Conservation (phyloP, 2,329 filamentous ascomycete species). For the Beauveria australis region DNA sequence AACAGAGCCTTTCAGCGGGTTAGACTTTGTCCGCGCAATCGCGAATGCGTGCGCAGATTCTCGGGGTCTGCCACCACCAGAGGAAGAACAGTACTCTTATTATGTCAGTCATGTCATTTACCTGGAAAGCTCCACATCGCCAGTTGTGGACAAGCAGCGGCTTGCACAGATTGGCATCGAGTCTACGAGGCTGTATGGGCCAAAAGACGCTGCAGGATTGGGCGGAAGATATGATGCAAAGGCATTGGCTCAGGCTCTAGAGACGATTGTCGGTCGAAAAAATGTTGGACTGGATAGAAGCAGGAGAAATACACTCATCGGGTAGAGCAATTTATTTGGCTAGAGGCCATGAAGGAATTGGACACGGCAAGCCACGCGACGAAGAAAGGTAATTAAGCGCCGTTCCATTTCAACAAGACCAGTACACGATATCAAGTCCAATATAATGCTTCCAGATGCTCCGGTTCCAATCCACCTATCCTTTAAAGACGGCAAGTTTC, state of each 20-base stretch:
- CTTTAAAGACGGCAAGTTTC: background rate
- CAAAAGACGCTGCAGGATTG: conserved; percentile 35
- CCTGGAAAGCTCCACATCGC: conserved; percentile 62
- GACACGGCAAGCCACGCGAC: background rate
- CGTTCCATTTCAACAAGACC: conserved; percentile 1
- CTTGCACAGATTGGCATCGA: conserved; percentile 65
- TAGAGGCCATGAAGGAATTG: too few relatives aligned
- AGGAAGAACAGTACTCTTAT: conserved; percentile 42
- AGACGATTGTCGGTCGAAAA: conserved; percentile 62
- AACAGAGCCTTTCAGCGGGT: conserved; percentile 55
- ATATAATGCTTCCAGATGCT: background rate
- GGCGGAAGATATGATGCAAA: conserved; percentile 65
- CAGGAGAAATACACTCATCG: conserved; percentile 36
- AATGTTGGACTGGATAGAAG: conserved; percentile 29
- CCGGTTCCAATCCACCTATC: background rate
- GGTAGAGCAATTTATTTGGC: conserved; percentile 14
- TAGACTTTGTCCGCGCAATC: conserved; percentile 77
- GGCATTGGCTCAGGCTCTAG: conserved; percentile 65
- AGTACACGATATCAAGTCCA: background rate
- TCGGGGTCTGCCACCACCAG: conserved; percentile 35
- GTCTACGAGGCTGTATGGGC: conserved; percentile 67
- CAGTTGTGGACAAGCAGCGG: conserved; percentile 58
- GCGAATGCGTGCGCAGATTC: conserved; percentile 65
- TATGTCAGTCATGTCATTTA: conserved; percentile 85
- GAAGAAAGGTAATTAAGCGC: background rate